A percentile compares a stretch with the other conserved stretches of the same genome.
Evolutionary conservation across 192 early-diverging fungal species (phyloP).

Genomic region (Phycomyces nitens): DNA sequence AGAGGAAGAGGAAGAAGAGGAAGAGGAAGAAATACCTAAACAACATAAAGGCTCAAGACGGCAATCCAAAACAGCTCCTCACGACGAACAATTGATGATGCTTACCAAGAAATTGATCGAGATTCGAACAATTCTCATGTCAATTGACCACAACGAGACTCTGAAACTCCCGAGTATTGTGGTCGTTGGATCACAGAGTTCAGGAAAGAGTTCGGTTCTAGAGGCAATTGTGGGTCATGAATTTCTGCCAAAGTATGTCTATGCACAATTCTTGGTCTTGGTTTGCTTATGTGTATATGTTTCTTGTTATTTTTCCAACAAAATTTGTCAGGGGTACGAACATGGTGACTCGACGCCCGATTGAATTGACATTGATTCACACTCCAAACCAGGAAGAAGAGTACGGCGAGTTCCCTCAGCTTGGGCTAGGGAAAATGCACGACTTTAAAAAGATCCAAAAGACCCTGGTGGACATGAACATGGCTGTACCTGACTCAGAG

Average conservation of each 20-base stretch:
- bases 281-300: not conserved
- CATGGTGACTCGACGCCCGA: constrained; percentile 83
- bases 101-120: constrained; percentile 94
- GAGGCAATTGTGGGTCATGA: constrained; percentile 85
- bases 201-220: constrained; percentile 82
- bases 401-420: constrained; percentile 82
- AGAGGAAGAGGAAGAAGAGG: constrained; percentile 29
- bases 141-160: constrained; percentile 72
- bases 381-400: constrained; percentile 72
- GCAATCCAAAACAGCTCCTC: constrained; percentile 37
- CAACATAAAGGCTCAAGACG: constrained; percentile 16
- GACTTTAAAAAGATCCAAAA: constrained; percentile 90
- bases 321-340: constrained; percentile 54
- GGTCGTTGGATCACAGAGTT: constrained; percentile 82
- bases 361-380: constrained; percentile 81
- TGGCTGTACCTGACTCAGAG: constrained; percentile 90
- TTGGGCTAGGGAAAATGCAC: constrained; percentile 82
- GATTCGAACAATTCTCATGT: constrained; percentile 89
- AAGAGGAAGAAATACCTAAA: constrained; percentile 46
- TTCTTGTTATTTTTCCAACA: no score
- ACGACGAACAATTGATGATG: constrained; percentile 79
- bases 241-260: constrained; percentile 76
- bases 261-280: not conserved
- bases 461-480: constrained; percentile 91
- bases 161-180: constrained; percentile 88